These are phyloP conservation scores for Massarina eburnea DNA, from an alignment of 2,329 filamentous ascomycete genomes.

Conservation along the genomic window DNA sequence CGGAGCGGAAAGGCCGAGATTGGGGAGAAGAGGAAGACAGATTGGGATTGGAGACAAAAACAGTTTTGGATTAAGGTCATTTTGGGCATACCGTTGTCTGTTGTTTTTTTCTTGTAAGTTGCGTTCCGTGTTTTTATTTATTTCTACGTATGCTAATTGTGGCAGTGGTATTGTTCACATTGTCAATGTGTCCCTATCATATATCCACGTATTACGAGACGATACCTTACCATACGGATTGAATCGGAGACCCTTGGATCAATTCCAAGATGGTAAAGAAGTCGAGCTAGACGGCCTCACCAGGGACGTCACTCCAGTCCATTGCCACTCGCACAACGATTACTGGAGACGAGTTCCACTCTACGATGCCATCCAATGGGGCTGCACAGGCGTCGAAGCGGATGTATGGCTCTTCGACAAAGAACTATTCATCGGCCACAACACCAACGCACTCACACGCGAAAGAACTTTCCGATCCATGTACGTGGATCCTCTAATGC, in stretches of 20 bases:
- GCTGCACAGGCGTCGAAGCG: slow-evolving; percentile 59
- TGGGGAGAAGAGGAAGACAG: slow-evolving; percentile 22
- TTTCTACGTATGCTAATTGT: slow-evolving; percentile 12
- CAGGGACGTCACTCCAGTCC: slow-evolving; percentile 52
- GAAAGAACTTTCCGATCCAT: slow-evolving; percentile 53
- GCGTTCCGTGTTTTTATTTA: not conserved
- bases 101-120: slow-evolving; percentile 39
- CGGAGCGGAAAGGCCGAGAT: slow-evolving; percentile 15
- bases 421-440: slow-evolving; percentile 60
- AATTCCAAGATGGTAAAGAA: slow-evolving; percentile 35
- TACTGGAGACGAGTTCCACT: slow-evolving; percentile 60
- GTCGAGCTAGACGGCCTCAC: slow-evolving; percentile 52
- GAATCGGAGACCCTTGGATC: slow-evolving; percentile 46
- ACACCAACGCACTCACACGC: slow-evolving; percentile 48
- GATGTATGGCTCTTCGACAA: slow-evolving; percentile 59
- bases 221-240: slow-evolving; percentile 32
- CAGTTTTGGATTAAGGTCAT: slow-evolving; percentile 19
- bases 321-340: slow-evolving; percentile 61
- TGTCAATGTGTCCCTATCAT: slow-evolving; percentile 41
- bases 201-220: slow-evolving; percentile 42
- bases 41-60: slow-evolving; percentile 18
- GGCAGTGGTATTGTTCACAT: slow-evolving; percentile 47
- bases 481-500: slow-evolving; percentile 56
- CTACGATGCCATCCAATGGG: slow-evolving; percentile 57
- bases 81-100: slow-evolving; percentile 20